Percentiles rank a stretch among this genome's conserved stretches.
phyloP scores from a whole-genome alignment of 805 yeast genomes.

The Suhomyces xylopsoci region DNA sequence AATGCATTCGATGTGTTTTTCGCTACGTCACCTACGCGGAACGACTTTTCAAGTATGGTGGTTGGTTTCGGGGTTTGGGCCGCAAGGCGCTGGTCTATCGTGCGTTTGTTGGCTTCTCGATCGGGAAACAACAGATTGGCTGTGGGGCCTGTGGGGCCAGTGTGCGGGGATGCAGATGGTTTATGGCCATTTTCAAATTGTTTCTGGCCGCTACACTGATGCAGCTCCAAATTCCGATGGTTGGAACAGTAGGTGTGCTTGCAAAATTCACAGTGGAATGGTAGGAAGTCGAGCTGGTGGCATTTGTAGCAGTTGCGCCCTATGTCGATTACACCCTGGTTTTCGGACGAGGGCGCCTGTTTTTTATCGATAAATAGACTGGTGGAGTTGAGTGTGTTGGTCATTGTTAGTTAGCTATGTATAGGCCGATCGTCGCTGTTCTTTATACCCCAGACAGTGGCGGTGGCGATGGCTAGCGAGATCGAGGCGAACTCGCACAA shows the following conservation, averaged over 20 bases:
- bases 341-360: slow-evolving; percentile 16
- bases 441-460: slow-evolving; percentile 6
- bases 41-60: slow-evolving; percentile 18
- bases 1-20: slow-evolving; percentile 20
- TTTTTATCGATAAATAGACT: slow-evolving; percentile 21
- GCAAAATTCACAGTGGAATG: slow-evolving; percentile 53
- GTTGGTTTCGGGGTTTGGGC: slow-evolving; percentile 19
- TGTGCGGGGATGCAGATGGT: not conserved
- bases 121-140: slow-evolving; percentile 53
- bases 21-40: slow-evolving; percentile 29
- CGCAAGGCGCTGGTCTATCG: slow-evolving; percentile 27
- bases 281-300: slow-evolving; percentile 54
- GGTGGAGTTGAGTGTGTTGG: slow-evolving; percentile 7
- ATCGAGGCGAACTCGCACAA: not conserved
- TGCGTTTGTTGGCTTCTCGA: slow-evolving; percentile 38
- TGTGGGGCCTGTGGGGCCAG: slow-evolving; percentile 37
- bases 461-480: slow-evolving; percentile 11
- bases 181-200: slow-evolving; percentile 3
- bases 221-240: slow-evolving; percentile 41
- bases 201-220: slow-evolving; percentile 26
- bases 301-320: slow-evolving; percentile 59
- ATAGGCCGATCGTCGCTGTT: not conserved
- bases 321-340: slow-evolving; percentile 47
- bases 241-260: slow-evolving; percentile 45
- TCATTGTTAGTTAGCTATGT: not conserved